A percentile compares a stretch with the other conserved stretches of the same genome.
Conservation (phyloP, 257 asterid species). For the Gynochthodes officinalis region DNA sequence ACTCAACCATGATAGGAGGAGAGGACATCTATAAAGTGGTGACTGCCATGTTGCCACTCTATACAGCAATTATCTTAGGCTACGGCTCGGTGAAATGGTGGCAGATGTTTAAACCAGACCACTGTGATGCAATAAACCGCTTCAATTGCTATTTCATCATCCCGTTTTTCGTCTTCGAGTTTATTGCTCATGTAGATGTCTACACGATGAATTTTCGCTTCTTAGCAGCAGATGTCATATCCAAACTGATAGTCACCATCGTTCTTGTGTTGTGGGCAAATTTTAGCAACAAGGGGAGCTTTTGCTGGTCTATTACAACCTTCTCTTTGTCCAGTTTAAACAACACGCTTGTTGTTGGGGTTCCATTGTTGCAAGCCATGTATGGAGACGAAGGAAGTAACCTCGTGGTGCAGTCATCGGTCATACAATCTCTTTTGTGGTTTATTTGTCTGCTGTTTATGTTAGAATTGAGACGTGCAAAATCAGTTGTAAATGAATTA, state of each 20-base stretch:
- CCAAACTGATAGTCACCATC: constrained; percentile 37
- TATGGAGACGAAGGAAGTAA: constrained; percentile 54
- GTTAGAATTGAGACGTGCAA: constrained; percentile 44
- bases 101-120: constrained; percentile 63
- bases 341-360: constrained; percentile 70
- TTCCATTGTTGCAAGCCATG: constrained; percentile 65
- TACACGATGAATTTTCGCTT: constrained; percentile 60
- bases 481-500: neutral
- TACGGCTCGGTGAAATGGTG: constrained; percentile 65
- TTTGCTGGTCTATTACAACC: constrained; percentile 58
- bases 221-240: constrained; percentile 51
- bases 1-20: constrained; percentile 46
- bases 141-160: constrained; percentile 61
- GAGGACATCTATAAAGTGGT: constrained; percentile 58
- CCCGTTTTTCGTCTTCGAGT: constrained; percentile 70
- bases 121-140: constrained; percentile 70
- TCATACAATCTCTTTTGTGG: constrained; percentile 61
- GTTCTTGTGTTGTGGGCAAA: constrained; percentile 52
- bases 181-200: constrained; percentile 54
- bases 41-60: constrained; percentile 50
- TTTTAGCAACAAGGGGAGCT: constrained; percentile 26
- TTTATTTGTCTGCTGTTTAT: constrained; percentile 40
- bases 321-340: constrained; percentile 53
- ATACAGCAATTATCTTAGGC: constrained; percentile 57
- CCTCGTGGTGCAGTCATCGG: constrained; percentile 61